These are phyloP conservation scores for Flaveria floridana DNA, from an alignment of 140 eudicot genomes.

Conservation along the genomic window DNA sequence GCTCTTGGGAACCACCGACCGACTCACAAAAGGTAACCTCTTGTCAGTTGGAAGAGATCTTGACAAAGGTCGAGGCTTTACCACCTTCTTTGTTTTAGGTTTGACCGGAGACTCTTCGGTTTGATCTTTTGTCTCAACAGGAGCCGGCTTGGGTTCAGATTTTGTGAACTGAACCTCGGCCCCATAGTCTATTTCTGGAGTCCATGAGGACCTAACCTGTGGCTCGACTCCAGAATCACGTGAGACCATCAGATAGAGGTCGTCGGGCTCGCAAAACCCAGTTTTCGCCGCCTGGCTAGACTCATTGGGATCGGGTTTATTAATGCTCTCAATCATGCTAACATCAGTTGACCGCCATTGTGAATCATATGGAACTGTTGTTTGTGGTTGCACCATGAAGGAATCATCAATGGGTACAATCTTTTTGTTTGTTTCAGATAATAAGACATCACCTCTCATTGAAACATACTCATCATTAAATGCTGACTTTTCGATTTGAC, in stretches of 20 bases:
- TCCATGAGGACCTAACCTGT: slow-evolving; percentile 64
- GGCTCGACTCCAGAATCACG: slow-evolving; percentile 69
- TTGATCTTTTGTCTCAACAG: slow-evolving; percentile 47
- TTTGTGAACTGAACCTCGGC: slow-evolving; percentile 51
- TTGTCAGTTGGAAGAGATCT: slow-evolving; percentile 48
- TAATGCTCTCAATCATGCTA: slow-evolving; percentile 50
- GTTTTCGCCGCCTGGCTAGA: slow-evolving; percentile 30
- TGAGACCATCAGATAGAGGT: slow-evolving; percentile 66
- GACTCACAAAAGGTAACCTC: slow-evolving; percentile 49
- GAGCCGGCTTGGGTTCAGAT: slow-evolving; percentile 53
- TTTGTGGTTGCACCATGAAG: slow-evolving; percentile 76
- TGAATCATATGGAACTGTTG: slow-evolving; percentile 43
- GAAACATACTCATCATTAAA: slow-evolving; percentile 40
- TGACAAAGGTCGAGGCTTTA: slow-evolving; percentile 49
- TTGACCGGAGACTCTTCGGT: slow-evolving; percentile 39
- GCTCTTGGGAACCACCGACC: slow-evolving; percentile 55
- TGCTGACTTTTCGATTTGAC: slow-evolving; percentile 30
- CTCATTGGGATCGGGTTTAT: slow-evolving; percentile 36
- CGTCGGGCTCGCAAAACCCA: slow-evolving; percentile 62
- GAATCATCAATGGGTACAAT: slow-evolving; percentile 68
- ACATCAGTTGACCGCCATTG: slow-evolving; percentile 63
- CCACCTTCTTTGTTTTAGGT: slow-evolving; percentile 51
- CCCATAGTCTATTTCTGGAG: slow-evolving; percentile 81
- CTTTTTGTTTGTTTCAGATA: slow-evolving; percentile 41
- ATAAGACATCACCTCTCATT: slow-evolving; percentile 35